Conservation (phyloP, 306 rosid genomes). For the Elaeagnus macrophylla region DNA sequence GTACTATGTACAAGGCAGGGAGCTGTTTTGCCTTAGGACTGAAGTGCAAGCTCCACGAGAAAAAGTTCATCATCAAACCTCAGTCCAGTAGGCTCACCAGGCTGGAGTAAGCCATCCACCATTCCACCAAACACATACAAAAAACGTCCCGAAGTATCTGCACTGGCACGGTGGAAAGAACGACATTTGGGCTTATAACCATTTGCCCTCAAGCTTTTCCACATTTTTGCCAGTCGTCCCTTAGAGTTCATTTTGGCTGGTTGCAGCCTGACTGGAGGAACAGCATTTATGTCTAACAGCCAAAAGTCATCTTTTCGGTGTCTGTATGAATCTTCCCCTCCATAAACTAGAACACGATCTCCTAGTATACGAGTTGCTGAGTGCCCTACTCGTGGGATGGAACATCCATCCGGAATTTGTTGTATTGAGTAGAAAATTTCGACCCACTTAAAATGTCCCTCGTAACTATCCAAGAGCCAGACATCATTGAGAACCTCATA, state of each 20-base stretch:
- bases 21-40: constrained; percentile 26
- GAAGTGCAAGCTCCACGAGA: constrained; percentile 64
- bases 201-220: constrained; percentile 49
- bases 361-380: constrained; percentile 76
- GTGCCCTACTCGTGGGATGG: constrained; percentile 87
- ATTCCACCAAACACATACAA: constrained; percentile 82
- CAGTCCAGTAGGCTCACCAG: constrained; percentile 40
- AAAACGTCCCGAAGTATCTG: constrained; percentile 51
- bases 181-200: constrained; percentile 37
- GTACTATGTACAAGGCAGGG: too few species aligned
- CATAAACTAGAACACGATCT: constrained; percentile 64
- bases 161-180: constrained; percentile 81
- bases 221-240: constrained; percentile 42
- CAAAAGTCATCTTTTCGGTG: constrained; percentile 79
- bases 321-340: constrained; percentile 77
- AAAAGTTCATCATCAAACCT: constrained; percentile 74
- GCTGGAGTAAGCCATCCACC: constrained; percentile 56
- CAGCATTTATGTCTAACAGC: constrained; percentile 56
- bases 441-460: constrained; percentile 45
- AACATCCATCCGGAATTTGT: constrained; percentile 51
- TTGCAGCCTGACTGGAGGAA: constrained; percentile 34
- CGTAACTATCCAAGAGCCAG: constrained; percentile 58
- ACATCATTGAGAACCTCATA: constrained; percentile 78
- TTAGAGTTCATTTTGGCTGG: constrained; percentile 26
- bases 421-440: constrained; percentile 50